Evolutionary conservation across 2,329 filamentous ascomycete species (phyloP).

Genomic region (Dryadomyces quercivorus): DNA sequence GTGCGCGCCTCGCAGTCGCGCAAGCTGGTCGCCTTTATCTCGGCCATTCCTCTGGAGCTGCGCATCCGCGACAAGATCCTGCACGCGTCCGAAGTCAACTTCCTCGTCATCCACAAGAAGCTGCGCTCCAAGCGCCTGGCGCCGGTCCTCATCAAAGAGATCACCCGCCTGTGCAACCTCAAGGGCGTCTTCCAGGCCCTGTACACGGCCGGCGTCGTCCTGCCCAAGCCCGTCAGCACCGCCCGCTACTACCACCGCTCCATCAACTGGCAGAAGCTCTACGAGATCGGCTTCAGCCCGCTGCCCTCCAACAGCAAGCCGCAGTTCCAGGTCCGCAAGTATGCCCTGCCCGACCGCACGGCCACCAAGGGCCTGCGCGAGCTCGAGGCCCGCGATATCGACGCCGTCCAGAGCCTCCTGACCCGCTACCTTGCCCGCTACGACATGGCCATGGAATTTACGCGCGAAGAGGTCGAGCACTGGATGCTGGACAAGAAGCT

Average conservation of each 20-base stretch:
- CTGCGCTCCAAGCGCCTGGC: constrained; percentile 84
- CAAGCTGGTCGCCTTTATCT: constrained; percentile 92
- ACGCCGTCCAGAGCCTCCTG: constrained; percentile 61
- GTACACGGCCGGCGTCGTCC: constrained; percentile 83
- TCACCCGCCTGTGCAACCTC: constrained; percentile 83
- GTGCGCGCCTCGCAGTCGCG: constrained; percentile 73
- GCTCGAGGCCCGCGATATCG: constrained; percentile 70
- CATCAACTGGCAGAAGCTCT: constrained; percentile 91
- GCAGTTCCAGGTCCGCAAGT: constrained; percentile 73
- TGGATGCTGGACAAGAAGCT: constrained; percentile 69
- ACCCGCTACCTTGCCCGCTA: constrained; percentile 68
- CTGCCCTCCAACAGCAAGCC: constrained; percentile 76
- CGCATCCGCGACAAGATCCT: constrained; percentile 66
- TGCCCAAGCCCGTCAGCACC: constrained; percentile 84
- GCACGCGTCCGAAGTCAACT: constrained; percentile 87
- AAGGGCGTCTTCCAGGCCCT: constrained; percentile 86
- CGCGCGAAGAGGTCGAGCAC: constrained; percentile 69
- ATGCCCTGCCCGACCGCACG: constrained; percentile 65
- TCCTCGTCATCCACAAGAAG: constrained; percentile 97
- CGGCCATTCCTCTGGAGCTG: constrained; percentile 76
- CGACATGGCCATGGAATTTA: constrained; percentile 74
- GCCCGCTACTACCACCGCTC: constrained; percentile 93
- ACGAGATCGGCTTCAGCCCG: constrained; percentile 88
- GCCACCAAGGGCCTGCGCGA: constrained; percentile 62
- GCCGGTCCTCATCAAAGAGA: constrained; percentile 93